Conservation (phyloP, 208 protist species). For the Tritrichomonas foetus region DNA sequence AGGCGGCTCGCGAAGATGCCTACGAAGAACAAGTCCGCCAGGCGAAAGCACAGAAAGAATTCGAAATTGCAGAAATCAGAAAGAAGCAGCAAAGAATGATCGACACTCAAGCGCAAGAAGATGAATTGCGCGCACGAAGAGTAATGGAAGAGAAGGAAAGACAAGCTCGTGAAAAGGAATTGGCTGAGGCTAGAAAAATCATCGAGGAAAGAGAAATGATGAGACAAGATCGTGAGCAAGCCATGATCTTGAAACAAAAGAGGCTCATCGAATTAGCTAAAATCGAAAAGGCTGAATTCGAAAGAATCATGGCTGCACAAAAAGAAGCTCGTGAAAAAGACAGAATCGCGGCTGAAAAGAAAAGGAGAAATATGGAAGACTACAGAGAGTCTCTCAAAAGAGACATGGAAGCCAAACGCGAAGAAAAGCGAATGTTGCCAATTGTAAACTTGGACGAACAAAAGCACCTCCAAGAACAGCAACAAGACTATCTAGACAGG, state of each 20-base stretch:
- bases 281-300: background rate
- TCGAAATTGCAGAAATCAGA: background rate
- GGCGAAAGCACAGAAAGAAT: background rate
- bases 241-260: background rate
- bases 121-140: background rate
- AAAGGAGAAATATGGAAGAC: background rate
- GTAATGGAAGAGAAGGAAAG: background rate
- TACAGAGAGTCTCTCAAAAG: background rate
- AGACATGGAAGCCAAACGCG: background rate
- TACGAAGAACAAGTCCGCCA: background rate
- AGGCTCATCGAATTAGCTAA: background rate
- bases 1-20: background rate
- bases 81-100: background rate
- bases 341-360: background rate
- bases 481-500: background rate
- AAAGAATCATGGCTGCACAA: background rate
- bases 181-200: background rate
- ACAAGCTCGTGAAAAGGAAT: background rate
- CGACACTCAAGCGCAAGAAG: background rate
- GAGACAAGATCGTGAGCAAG: background rate
- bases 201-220: background rate
- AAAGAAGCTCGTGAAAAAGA: background rate
- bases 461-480: background rate
- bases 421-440: background rate
- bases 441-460: constrained; percentile 2